Conservation (phyloP, 495 filamentous ascomycete species). For the Niebla homalea region DNA sequence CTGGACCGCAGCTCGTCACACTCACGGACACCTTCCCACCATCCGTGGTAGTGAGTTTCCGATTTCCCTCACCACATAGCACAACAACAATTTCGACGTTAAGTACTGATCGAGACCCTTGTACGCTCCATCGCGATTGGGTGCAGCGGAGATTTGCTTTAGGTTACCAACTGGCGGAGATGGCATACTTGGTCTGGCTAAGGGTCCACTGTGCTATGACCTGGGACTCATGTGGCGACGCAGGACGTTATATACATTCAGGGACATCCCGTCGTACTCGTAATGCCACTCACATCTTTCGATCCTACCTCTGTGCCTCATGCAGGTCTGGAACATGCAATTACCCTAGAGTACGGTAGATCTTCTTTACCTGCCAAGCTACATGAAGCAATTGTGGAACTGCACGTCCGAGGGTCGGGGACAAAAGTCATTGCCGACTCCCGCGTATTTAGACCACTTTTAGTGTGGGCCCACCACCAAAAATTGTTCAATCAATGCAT, state of each 20-base stretch:
- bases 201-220: too few relatives aligned
- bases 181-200: too few relatives aligned
- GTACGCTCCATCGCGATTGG: conserved; percentile 6
- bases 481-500: too few relatives aligned
- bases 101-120: conserved; percentile 29
- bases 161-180: neutral
- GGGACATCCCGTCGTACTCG: too few relatives aligned
- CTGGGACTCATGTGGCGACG: too few relatives aligned
- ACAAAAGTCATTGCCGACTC: neutral
- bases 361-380: too few relatives aligned
- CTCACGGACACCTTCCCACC: conserved; percentile 29
- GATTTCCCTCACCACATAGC: conserved; percentile 30
- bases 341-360: too few relatives aligned
- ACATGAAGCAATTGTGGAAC: too few relatives aligned
- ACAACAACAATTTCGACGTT: conserved; percentile 35
- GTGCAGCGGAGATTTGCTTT: neutral
- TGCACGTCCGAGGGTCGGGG: neutral
- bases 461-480: neutral
- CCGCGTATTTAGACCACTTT: neutral
- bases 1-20: conserved; percentile 34
- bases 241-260: too few relatives aligned
- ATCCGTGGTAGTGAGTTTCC: conserved; percentile 12
- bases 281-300: too few relatives aligned
- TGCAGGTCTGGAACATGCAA: too few relatives aligned
- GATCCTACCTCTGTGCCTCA: too few relatives aligned